phyloP scores from a whole-genome alignment of 2,329 filamentous ascomycete species.

The Erysiphe neolycopersici region DNA sequence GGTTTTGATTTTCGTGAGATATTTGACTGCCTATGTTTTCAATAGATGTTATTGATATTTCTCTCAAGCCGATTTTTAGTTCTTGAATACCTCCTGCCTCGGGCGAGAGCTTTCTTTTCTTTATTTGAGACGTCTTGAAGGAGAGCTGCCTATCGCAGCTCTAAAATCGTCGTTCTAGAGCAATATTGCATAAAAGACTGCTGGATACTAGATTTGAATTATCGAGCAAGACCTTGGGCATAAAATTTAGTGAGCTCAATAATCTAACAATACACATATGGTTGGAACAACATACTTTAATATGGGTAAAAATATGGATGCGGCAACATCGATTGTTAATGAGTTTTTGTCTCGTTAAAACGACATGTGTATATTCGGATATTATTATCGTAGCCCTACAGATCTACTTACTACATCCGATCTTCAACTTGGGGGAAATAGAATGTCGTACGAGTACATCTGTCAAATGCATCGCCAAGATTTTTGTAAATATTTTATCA shows the following conservation, averaged over 20 bases:
- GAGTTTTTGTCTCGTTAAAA: too few relatives aligned
- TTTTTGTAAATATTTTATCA: too few relatives aligned
- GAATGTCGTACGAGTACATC: too few relatives aligned
- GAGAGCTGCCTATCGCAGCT: conserved; percentile 29
- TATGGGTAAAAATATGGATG: too few relatives aligned
- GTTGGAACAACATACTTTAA: neutral
- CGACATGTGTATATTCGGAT: too few relatives aligned
- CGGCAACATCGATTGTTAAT: too few relatives aligned
- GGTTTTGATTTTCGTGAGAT: conserved; percentile 18
- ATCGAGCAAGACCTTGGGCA: neutral
- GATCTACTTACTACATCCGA: too few relatives aligned
- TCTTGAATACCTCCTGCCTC: conserved; percentile 6
- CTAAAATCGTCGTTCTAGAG: conserved; percentile 4
- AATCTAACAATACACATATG: neutral
- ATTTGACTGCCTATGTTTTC: conserved; percentile 18
- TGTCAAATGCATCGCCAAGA: too few relatives aligned
- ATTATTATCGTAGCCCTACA: too few relatives aligned
- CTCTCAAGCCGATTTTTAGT: conserved; percentile 7
- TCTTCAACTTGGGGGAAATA: too few relatives aligned
- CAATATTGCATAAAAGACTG: conserved; percentile 3
- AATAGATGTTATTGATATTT: conserved; percentile 11
- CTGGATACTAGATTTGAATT: conserved; percentile 2
- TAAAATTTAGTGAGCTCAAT: neutral
- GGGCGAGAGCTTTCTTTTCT: conserved; percentile 41
- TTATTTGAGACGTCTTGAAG: conserved; percentile 46